These are phyloP conservation scores for Vigna radiata DNA, from an alignment of 306 rosid species.

Conservation along the genomic window DNA sequence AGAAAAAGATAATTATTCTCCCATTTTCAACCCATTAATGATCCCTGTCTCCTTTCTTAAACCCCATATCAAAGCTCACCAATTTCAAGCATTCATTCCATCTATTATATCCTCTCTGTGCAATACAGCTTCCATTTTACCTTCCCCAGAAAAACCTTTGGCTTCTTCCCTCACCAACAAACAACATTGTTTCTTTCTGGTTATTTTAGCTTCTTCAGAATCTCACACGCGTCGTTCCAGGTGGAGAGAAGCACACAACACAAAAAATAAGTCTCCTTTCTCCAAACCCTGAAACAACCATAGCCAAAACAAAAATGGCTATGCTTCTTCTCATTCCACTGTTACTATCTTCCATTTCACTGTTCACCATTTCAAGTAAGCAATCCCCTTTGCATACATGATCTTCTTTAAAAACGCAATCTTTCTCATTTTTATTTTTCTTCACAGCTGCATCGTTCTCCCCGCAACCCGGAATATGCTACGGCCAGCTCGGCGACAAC, in stretches of 20 bases:
- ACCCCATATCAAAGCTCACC: neutral
- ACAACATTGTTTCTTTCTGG: neutral
- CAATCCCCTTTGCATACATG: neutral
- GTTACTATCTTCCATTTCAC: conserved; percentile 41
- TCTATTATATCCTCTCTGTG: neutral
- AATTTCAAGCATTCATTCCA: neutral
- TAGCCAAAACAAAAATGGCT: conserved; percentile 33
- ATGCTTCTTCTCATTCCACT: conserved; percentile 43
- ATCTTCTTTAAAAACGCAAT: neutral
- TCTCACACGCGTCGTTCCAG: neutral
- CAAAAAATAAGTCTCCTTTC: neutral
- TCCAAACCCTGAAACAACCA: neutral
- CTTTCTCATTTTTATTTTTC: neutral
- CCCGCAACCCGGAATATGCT: conserved; percentile 68
- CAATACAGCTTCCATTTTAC: conserved; percentile 14
- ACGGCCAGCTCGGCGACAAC: conserved; percentile 81
- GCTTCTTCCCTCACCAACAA: neutral
- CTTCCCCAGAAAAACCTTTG: conserved; percentile 17
- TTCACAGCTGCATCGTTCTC: conserved; percentile 60
- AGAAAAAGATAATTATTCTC: conserved; percentile 34
- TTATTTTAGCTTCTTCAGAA: neutral
- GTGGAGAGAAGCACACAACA: neutral
- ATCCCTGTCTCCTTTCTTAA: neutral
- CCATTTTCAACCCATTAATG: neutral
- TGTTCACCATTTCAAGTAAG: conserved; percentile 52